Conservation (phyloP, 257 asterid species). For the Solanum neorickii region DNA sequence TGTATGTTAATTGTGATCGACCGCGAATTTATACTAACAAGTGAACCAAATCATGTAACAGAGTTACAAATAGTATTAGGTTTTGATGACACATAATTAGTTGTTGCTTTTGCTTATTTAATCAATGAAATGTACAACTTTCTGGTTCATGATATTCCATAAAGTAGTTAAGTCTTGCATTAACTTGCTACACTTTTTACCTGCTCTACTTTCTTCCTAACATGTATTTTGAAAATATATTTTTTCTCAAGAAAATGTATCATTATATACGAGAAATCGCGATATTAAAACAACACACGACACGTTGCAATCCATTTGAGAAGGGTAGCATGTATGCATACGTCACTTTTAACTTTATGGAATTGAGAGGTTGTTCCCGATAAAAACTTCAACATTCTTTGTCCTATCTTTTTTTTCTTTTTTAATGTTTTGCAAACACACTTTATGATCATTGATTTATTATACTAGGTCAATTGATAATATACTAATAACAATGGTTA, state of each 20-base stretch:
- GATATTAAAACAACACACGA: not conserved
- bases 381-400: not conserved
- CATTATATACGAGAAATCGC: not conserved
- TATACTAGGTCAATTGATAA: not conserved
- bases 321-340: not conserved
- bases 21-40: not conserved
- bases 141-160: not conserved
- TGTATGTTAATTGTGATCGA: not conserved
- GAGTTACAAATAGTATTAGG: not conserved
- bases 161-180: not conserved
- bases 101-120: not conserved
- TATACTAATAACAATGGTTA: not conserved
- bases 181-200: not conserved
- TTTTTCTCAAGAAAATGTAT: not conserved
- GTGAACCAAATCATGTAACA: not conserved
- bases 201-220: not conserved
- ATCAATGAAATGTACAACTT: not conserved
- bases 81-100: not conserved
- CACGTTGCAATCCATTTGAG: not conserved
- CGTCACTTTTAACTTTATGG: not conserved
- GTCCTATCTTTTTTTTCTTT: not conserved
- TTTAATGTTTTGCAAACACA: not conserved
- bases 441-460: not conserved
- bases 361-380: not conserved
- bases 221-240: not conserved